Base-by-base conservation (phyloP, 371 early-diverging fungal species). In the Mortierella sp. region DNA sequence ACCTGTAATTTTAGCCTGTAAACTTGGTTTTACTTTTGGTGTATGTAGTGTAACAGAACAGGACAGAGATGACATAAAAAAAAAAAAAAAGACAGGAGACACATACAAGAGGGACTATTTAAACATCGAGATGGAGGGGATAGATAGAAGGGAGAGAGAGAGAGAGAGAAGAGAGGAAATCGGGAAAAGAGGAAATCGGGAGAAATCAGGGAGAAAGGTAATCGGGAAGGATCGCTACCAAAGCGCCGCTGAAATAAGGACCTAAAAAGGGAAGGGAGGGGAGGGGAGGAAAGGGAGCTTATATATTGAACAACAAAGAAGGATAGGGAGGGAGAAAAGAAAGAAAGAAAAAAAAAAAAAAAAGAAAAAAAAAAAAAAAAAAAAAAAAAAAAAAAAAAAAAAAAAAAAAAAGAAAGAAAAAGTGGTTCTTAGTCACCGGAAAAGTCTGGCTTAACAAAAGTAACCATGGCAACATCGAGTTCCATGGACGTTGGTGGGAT, bases 151-250 rank as follows among this genome's bases (percentile, higher is more conserved):
- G 9, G 18, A 28, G 9, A 44, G n/a, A 46, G 26, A 23, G 1
- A 46, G 19, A 21, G 25, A 63, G n/a, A 46, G 28, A 23, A 5
- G 6, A 9, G 57, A 47, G 62, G 47, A 68, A 68, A 16, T 57
- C 68, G 9, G 68, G 68, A 56, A 68, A 68, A 57, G 25, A 56
- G 1, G 55, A 53, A 3, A 55, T 57, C 19, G 46, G 46, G 51
- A 51, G 51, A 51, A 18, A 51, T 23, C 16, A 11, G 21, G 51
- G 5, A 51, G 18, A 11, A 18, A 18, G n/a, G n/a, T n/a, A n/a
- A n/a, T n/a, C n/a, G n/a, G n/a, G n/a, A n/a, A n/a, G n/a, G n/a
- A n/a, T n/a, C n/a, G n/a, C n/a, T n/a, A 51, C 51, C 21, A 6
- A 7, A 6, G 5, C n/a, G 6, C 51, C 7, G 19, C 51, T 23